A percentile compares a stretch with the other conserved stretches of the same genome.
Conservation (phyloP, 257 asterid genomes). For the Capsicum chinense region DNA sequence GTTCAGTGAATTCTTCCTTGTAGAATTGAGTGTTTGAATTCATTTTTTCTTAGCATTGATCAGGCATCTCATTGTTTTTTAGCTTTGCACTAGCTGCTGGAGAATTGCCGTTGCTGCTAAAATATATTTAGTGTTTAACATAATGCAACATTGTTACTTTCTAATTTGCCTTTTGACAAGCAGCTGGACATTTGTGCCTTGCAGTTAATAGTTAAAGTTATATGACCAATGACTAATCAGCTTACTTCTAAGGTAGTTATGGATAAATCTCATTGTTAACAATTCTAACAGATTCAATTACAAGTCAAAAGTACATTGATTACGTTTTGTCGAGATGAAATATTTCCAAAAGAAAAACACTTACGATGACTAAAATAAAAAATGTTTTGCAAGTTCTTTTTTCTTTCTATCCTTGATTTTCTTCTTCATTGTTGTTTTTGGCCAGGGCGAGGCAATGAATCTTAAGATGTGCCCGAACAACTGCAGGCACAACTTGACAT, state of each 20-base stretch:
- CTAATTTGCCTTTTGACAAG: not conserved
- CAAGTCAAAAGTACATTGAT: not conserved
- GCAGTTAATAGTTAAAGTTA: not conserved
- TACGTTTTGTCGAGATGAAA: not conserved
- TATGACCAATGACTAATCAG: not conserved
- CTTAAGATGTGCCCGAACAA: too few relatives aligned
- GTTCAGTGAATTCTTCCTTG: slow-evolving; percentile 20
- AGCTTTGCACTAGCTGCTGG: slow-evolving; percentile 11
- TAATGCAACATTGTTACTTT: slow-evolving; percentile 13
- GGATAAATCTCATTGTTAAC: not conserved
- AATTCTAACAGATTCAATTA: not conserved
- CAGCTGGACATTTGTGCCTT: slow-evolving; percentile 11
- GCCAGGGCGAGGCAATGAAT: too few relatives aligned
- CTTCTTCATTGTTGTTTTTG: too few relatives aligned
- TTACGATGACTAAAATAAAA: not conserved
- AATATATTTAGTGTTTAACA: slow-evolving; percentile 12
- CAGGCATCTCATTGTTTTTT: slow-evolving; percentile 17
- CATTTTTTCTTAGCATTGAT: slow-evolving; percentile 26
- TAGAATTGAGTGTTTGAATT: slow-evolving; percentile 22
- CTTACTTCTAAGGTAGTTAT: not conserved
- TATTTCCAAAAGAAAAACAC: too few relatives aligned
- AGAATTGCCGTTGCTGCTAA: slow-evolving; percentile 20
- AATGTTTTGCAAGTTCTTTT: too few relatives aligned
- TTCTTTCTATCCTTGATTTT: too few relatives aligned
- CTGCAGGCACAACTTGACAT: too few relatives aligned